Base-by-base conservation (phyloP, 768 basidiomycete species). In the Infundibulicybe gibba region DNA sequence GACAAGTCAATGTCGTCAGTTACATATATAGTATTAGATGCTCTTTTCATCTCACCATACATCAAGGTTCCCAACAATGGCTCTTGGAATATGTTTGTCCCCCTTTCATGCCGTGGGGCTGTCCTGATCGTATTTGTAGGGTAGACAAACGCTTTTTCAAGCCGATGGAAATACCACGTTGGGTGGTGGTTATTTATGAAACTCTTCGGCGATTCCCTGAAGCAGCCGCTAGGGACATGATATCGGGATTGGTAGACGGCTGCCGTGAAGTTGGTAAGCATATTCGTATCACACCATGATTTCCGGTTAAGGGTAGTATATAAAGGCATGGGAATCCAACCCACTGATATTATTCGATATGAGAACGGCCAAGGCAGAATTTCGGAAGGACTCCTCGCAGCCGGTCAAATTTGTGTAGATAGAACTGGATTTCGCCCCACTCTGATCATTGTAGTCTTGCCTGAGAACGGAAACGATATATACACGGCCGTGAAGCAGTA, bases 401-500 rank as follows among this genome's bases (percentile, higher is more conserved):
- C 72, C 3, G 88, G 87, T 10, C 52, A 53, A 1, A 72, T 72
- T 17, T 77, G 75, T 49, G 64, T 60, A 40, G 54, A 62, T 20
- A 72, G 68, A 54, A 64, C 63, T 30, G 63, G 64, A 8, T 61
- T 56, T 5, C 66, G 70, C 3, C 86, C 88, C 0, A 69, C 67
- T 6, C 69, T 91, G 2, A 70, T 89, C 17, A 78, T 90, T 1
- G 76, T 82, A 20, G 61, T 91, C 34, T 70, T 91, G 15, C 90
- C 88, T 0, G 85, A 90, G 50, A 78, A 77, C 1, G 85, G 81
- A 1, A 82, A 85, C 35, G 87, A 91, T 43, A 78, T 89, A 9
- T 91, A 91, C 54, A 81, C 76, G 2, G 79, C 81, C 15, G 77
- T 90, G 19, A 91, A 91, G 65, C 83, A 89, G 88, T 91, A 56